Evolutionary conservation across 352 stramenopile genomes (phyloP).

Genomic region (Phytophthora lateralis): DNA sequence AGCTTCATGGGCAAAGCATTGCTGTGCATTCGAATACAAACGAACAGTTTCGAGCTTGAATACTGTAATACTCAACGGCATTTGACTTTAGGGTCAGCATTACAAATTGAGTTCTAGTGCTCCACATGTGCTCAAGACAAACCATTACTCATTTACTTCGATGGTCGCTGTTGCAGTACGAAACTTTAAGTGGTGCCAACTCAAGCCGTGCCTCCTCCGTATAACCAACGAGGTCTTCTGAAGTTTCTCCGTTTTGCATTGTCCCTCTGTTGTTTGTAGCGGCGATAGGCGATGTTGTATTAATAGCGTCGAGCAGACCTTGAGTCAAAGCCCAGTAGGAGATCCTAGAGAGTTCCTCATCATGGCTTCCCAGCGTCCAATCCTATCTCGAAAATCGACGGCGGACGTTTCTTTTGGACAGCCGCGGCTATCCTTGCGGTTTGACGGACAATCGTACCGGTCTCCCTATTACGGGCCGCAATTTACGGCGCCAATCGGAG

Average conservation of each 20-base stretch:
- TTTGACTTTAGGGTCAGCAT: background rate
- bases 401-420: conserved; percentile 31
- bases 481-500: conserved; percentile 1
- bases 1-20: conserved; percentile 1
- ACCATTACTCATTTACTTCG: conserved; percentile 7
- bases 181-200: background rate
- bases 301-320: conserved; percentile 23
- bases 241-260: conserved; percentile 9
- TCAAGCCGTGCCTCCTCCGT: background rate
- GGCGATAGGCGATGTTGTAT: conserved; percentile 25
- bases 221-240: conserved; percentile 3
- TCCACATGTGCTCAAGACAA: conserved; percentile 11
- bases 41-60: background rate
- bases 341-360: conserved; percentile 27
- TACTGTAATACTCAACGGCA: background rate
- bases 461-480: conserved; percentile 4
- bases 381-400: conserved; percentile 35
- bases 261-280: conserved; percentile 14
- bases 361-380: conserved; percentile 24
- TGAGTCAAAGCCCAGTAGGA: conserved; percentile 22
- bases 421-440: conserved; percentile 17
- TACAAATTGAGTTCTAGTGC: conserved; percentile 6
- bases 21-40: conserved; percentile 1
- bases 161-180: conserved; percentile 11
- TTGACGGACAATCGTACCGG: no score